Base-by-base conservation (phyloP, 139 green algal genomes). In the Parachlorella kessleri region DNA sequence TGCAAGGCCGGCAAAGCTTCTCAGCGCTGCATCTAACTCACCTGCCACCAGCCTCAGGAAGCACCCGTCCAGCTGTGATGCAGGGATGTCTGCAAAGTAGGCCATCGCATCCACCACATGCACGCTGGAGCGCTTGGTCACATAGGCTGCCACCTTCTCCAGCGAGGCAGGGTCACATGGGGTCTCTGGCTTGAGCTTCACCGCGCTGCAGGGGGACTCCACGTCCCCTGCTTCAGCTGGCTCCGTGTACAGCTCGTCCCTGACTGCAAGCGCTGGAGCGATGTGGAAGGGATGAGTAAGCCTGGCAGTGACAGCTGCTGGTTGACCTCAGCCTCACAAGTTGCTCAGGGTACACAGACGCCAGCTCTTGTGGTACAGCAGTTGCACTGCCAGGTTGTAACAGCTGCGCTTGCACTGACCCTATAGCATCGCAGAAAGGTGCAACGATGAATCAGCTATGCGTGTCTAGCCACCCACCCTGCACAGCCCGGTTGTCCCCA, bases 101-200 rank as follows among this genome's bases (percentile, higher is more conserved):
- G 59, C 73, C 73, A 79, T n/a, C 2, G 63, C 65, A 30, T 79
- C 73, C 2, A 79, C 30, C 39, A 79, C 37, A 26, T 78, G 73
- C 36, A 70, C 55, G 14, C 21, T 59, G 14, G 48, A 59, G 48
- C 48, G 48, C 14, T 18, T 14, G 14, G 14, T 59, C 14, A 18
- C 48, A 59, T 59, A 59, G 48, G 48, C 48, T 59, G 48, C 14
- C 14, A 59, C 48, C 21, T 59, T 59, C 48, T 59, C 48, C 14
- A 59, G 48, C 14, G 48, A 14, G 21, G 48, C 48, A 28, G 48
- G 48, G 48, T 59, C 48, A 59, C 48, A 59, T 28, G 48, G 48
- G 14, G 21, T 18, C 21, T 59, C 21, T 14, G 48, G 48, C 48
- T 59, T 14, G 21, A 28, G 14, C 14, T 14, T 18, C 21, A 18